Conservation (phyloP, 169 alveolate species). For the Plasmodium ovale region DNA sequence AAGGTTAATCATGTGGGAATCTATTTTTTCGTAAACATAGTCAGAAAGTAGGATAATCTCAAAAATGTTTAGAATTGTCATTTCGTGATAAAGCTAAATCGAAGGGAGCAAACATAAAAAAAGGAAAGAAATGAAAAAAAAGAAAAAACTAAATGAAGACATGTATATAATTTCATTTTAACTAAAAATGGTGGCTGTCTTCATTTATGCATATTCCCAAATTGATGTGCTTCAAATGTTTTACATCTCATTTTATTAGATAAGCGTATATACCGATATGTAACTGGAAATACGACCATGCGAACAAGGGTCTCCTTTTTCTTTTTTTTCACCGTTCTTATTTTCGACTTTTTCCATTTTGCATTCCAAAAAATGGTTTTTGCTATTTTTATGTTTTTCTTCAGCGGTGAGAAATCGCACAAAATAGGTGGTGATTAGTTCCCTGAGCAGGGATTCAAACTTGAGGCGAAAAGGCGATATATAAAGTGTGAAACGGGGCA, state of each 20-base stretch:
- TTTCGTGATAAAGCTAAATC: slow-evolving; percentile 56
- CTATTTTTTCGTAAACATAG: slow-evolving; percentile 49
- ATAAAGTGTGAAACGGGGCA: neutral
- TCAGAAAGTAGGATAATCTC: slow-evolving; percentile 50
- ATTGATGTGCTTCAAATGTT: neutral
- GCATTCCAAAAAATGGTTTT: neutral
- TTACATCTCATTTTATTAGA: neutral
- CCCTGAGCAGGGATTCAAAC: slow-evolving; percentile 56
- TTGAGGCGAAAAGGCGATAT: neutral
- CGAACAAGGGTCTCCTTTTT: slow-evolving; percentile 1
- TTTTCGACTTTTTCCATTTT: slow-evolving; percentile 4
- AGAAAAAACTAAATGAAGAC: neutral
- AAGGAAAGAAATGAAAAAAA: neutral
- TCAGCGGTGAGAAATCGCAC: slow-evolving; percentile 33
- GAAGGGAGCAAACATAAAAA: no score
- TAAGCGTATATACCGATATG: slow-evolving; percentile 46
- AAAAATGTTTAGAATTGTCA: slow-evolving; percentile 46
- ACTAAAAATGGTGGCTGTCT: neutral
- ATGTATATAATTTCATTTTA: neutral
- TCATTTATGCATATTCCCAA: no score
- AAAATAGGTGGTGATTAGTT: slow-evolving; percentile 51
- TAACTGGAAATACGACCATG: slow-evolving; percentile 33
- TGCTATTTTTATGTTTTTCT: slow-evolving; percentile 17
- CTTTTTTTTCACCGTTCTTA: neutral
- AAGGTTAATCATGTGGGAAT: slow-evolving; percentile 37